Conservation (phyloP, 306 rosid species). For the Cucurbita ficifolia region DNA sequence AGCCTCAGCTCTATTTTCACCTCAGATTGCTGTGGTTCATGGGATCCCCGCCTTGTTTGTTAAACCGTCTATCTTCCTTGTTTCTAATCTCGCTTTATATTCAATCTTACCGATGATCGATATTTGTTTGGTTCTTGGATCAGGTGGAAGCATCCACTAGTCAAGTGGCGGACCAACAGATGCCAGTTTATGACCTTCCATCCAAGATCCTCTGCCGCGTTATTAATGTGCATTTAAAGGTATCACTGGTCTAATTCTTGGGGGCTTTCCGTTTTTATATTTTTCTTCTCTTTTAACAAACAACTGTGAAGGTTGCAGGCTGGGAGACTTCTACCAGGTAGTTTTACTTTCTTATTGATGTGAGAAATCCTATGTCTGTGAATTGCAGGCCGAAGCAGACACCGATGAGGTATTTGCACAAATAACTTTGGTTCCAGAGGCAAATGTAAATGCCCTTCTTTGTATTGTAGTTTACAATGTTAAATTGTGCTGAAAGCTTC, state of each 20-base stretch:
- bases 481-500: neutral
- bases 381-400: constrained; percentile 79
- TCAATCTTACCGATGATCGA: neutral
- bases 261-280: neutral
- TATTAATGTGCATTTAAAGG: constrained; percentile 68
- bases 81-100: neutral
- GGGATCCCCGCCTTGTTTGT: neutral
- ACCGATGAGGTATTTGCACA: constrained; percentile 98
- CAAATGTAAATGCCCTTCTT: constrained; percentile 27
- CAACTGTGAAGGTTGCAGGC: neutral
- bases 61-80: neutral
- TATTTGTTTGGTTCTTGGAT: neutral
- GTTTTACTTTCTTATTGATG: neutral
- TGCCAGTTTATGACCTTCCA: constrained; percentile 73
- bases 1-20: neutral
- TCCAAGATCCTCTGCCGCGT: constrained; percentile 79
- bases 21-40: neutral
- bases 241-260: constrained; percentile 9
- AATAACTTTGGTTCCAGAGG: constrained; percentile 56
- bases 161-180: constrained; percentile 83
- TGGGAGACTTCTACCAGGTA: neutral
- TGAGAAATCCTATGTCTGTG: neutral
- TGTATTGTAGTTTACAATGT: neutral
- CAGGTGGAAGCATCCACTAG: constrained; percentile 95
- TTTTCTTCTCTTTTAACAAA: neutral